A percentile compares a stretch with the other conserved stretches of the same genome.
These are phyloP conservation scores for Fusarium piperis DNA, from an alignment of 2,329 filamentous ascomycete species.

Conservation along the genomic window DNA sequence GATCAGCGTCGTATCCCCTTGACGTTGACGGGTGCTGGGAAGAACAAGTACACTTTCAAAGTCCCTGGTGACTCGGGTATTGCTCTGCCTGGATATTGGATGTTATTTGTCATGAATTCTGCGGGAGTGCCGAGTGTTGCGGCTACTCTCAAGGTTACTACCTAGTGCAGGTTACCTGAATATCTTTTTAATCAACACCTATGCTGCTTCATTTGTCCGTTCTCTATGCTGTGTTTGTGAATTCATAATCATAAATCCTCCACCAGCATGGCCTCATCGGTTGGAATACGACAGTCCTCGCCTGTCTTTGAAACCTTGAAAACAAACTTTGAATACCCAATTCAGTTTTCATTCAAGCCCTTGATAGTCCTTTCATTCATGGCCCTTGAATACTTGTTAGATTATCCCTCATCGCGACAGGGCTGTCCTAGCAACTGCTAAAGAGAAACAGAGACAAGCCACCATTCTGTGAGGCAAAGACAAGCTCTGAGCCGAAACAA, in stretches of 20 bases:
- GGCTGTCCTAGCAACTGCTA: neutral
- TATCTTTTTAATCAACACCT: neutral
- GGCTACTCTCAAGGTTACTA: constrained; percentile 16
- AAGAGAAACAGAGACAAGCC: neutral
- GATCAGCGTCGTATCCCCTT: constrained; percentile 30
- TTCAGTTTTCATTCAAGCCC: neutral
- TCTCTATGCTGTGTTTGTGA: neutral
- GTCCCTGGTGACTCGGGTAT: constrained; percentile 26
- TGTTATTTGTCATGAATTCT: constrained; percentile 33
- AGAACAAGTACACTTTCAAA: constrained; percentile 20
- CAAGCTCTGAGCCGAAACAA: neutral
- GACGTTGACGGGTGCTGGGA: neutral
- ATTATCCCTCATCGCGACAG: fast-evolving
- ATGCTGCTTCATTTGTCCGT: neutral
- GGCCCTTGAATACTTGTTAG: fast-evolving
- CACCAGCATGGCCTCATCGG: neutral
- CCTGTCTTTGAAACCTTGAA: neutral
- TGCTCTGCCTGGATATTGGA: constrained; percentile 34
- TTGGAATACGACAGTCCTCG: neutral
- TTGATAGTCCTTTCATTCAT: too few species aligned
- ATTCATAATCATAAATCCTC: neutral
- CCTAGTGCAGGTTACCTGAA: neutral
- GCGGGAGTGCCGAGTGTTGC: constrained; percentile 30
- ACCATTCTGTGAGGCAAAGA: neutral
- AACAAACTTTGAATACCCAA: neutral